Conservation (phyloP, 1,284 basidiomycete species). For the Cutaneotrichosporon cavernicola region DNA sequence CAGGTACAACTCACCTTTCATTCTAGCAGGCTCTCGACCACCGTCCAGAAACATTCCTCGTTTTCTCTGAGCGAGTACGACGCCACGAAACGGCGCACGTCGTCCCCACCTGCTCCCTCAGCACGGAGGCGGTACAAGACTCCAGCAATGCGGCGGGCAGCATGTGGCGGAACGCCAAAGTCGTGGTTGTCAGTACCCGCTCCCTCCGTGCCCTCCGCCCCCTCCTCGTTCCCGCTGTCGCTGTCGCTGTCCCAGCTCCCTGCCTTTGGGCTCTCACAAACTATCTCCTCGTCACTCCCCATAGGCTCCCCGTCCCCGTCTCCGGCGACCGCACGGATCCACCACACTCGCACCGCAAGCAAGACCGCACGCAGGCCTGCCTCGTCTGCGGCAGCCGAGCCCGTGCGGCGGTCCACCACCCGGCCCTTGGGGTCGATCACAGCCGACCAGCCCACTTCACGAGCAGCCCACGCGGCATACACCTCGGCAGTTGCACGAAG, state of each 20-base stretch:
- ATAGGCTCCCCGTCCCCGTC: conserved; percentile 10
- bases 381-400: conserved; percentile 46
- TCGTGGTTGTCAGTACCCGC: neutral
- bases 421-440: conserved; percentile 45
- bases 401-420: conserved; percentile 41
- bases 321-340: conserved; percentile 38
- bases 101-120: conserved; percentile 1
- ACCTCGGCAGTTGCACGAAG: conserved; percentile 51
- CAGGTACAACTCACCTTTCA: neutral
- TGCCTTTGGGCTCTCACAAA: no score
- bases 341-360: conserved; percentile 46
- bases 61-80: neutral
- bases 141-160: neutral
- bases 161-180: neutral
- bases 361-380: conserved; percentile 47
- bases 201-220: neutral
- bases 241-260: conserved; percentile 30
- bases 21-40: neutral
- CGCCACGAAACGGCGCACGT: conserved; percentile 1
- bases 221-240: conserved; percentile 10
- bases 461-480: conserved; percentile 51
- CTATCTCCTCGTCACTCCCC: conserved; percentile 27
- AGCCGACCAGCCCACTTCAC: conserved; percentile 53
- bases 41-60: neutral
- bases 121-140: neutral